Evolutionary conservation across 257 asterid species (phyloP).

Genomic region (Scutellaria minor): DNA sequence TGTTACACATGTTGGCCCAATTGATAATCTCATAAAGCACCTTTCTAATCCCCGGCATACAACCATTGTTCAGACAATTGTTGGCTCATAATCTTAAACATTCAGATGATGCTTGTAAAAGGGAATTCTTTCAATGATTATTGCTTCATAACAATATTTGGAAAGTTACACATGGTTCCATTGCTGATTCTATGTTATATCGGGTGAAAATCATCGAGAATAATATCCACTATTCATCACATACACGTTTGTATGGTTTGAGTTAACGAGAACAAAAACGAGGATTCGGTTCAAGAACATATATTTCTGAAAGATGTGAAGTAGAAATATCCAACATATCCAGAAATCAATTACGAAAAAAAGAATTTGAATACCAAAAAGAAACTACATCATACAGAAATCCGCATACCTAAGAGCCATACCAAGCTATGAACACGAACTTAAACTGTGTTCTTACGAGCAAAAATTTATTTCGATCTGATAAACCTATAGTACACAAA

Average conservation of each 20-base stretch:
- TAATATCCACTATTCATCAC: neutral
- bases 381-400: slow-evolving; percentile 24
- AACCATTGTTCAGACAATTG: slow-evolving; percentile 68
- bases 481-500: slow-evolving; percentile 42
- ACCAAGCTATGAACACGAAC: slow-evolving; percentile 29
- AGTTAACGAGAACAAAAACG: neutral
- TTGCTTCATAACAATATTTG: slow-evolving; percentile 18
- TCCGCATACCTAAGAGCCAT: slow-evolving; percentile 35
- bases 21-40: slow-evolving; percentile 75
- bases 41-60: slow-evolving; percentile 86
- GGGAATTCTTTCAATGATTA: slow-evolving; percentile 3
- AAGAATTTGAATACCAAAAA: slow-evolving; percentile 17
- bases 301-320: neutral
- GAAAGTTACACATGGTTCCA: slow-evolving; percentile 9
- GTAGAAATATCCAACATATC: neutral
- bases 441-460: slow-evolving; percentile 10
- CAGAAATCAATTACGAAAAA: neutral
- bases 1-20: slow-evolving; percentile 85
- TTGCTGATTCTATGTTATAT: neutral
- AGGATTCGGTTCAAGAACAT: neutral
- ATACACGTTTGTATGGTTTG: neutral
- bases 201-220: neutral
- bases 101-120: slow-evolving; percentile 17
- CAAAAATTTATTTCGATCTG: slow-evolving; percentile 19
- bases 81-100: slow-evolving; percentile 51